These are phyloP conservation scores for Penicillium expansum DNA, from an alignment of 2,329 filamentous ascomycete genomes.

Conservation along the genomic window DNA sequence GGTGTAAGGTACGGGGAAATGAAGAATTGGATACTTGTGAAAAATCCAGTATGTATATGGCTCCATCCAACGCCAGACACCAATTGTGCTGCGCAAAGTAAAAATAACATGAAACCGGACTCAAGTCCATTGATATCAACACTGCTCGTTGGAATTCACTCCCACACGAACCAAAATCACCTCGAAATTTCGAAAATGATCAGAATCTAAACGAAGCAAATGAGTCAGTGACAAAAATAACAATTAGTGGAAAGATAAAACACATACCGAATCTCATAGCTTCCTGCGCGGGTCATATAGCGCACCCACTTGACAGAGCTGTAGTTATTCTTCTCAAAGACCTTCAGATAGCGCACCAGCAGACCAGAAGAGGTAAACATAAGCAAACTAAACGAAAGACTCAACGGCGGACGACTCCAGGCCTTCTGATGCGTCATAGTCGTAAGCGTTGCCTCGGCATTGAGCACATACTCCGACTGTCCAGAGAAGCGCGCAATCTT, in stretches of 20 bases:
- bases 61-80: constrained; percentile 30
- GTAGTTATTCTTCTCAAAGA: constrained; percentile 99
- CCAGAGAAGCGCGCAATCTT: constrained; percentile 98
- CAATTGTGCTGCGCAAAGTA: constrained; percentile 21
- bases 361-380: constrained; percentile 98
- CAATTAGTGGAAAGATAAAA: neutral
- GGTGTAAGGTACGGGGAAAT: neutral
- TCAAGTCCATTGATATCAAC: neutral
- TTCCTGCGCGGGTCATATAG: constrained; percentile 97
- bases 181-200: neutral
- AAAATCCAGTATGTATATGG: constrained; percentile 14
- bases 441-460: constrained; percentile 86
- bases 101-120: constrained; percentile 5
- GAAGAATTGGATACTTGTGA: neutral
- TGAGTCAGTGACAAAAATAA: neutral
- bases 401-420: constrained; percentile 91
- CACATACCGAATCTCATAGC: constrained; percentile 85
- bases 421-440: constrained; percentile 98
- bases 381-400: constrained; percentile 84
- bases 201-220: constrained; percentile 7
- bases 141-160: neutral
- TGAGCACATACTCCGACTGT: constrained; percentile 94
- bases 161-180: neutral
- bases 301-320: constrained; percentile 98
- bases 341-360: constrained; percentile 91